Percentiles rank a stretch among this genome's conserved stretches.
These are phyloP conservation scores for Rubia tinctorum DNA, from an alignment of 305 asterid genomes.

Conservation along the genomic window DNA sequence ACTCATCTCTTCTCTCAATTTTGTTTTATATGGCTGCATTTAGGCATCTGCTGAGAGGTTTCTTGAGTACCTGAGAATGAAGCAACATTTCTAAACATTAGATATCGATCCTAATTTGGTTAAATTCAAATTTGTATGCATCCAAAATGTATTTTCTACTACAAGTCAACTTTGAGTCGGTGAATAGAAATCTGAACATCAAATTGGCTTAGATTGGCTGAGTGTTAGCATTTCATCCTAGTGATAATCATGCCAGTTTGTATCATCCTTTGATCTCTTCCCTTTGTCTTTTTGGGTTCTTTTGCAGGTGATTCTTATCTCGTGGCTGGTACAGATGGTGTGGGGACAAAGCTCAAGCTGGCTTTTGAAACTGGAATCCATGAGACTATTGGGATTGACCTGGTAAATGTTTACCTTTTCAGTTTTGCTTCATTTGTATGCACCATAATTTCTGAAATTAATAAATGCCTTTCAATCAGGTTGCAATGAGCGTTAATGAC, in stretches of 20 bases:
- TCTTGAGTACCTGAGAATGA: neutral
- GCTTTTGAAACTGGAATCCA: constrained; percentile 97
- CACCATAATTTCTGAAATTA: constrained; percentile 13
- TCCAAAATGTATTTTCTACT: no score
- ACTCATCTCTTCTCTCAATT: neutral
- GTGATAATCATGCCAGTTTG: neutral
- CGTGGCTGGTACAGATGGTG: constrained; percentile 98
- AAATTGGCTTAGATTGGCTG: neutral
- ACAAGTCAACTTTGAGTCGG: neutral
- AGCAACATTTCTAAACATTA: neutral
- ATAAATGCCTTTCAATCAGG: constrained; percentile 37
- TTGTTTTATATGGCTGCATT: neutral
- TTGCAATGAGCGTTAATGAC: constrained; percentile 99
- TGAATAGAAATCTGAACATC: neutral
- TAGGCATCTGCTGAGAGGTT: neutral
- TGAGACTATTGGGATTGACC: constrained; percentile 92
- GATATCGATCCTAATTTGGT: neutral
- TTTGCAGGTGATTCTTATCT: constrained; percentile 83
- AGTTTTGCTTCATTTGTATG: constrained; percentile 2
- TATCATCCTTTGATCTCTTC: neutral
- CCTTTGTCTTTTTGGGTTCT: neutral
- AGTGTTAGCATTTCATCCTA: neutral
- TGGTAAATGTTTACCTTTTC: constrained; percentile 37
- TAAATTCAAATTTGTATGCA: neutral
- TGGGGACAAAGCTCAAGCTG: constrained; percentile 86